phyloP scores from a whole-genome alignment of 2,329 filamentous ascomycete genomes.

The Fusarium fujikuroi region DNA sequence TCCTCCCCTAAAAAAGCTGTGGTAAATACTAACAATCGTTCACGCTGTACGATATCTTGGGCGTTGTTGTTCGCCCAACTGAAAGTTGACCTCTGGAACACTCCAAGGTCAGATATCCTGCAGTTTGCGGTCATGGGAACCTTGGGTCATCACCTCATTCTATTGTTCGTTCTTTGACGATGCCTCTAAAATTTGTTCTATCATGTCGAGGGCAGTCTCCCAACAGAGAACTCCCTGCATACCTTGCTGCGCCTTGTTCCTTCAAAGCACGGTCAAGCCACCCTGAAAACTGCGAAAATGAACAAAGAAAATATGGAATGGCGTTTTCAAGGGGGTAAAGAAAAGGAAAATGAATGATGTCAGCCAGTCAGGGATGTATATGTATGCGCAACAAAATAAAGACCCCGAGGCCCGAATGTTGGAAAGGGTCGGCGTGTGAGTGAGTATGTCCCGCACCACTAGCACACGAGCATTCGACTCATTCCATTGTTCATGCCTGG shows the following conservation, averaged over 20 bases:
- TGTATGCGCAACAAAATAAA: conserved; percentile 12
- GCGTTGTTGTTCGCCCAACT: background rate
- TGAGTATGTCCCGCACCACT: conserved; percentile 27
- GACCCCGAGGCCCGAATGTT: conserved; percentile 1
- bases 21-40: conserved; percentile 20
- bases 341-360: conserved; percentile 14
- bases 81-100: background rate
- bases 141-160: conserved; percentile 39
- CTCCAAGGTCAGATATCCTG: background rate
- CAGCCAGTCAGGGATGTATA: conserved; percentile 1
- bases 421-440: conserved; percentile 5
- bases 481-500: conserved; percentile 47
- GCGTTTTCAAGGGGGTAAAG: background rate
- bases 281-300: conserved; percentile 14
- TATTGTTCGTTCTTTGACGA: conserved; percentile 33
- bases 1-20: background rate
- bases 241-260: conserved; percentile 29
- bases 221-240: conserved; percentile 27
- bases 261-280: conserved; percentile 27
- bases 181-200: conserved; percentile 40
- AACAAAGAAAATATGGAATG: conserved; percentile 25
- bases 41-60: background rate
- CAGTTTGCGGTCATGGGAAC: background rate
- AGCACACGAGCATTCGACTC: conserved; percentile 4
- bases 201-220: conserved; percentile 23